phyloP scores from a whole-genome alignment of 345 rosid species.

The Stellera chamaejasme region DNA sequence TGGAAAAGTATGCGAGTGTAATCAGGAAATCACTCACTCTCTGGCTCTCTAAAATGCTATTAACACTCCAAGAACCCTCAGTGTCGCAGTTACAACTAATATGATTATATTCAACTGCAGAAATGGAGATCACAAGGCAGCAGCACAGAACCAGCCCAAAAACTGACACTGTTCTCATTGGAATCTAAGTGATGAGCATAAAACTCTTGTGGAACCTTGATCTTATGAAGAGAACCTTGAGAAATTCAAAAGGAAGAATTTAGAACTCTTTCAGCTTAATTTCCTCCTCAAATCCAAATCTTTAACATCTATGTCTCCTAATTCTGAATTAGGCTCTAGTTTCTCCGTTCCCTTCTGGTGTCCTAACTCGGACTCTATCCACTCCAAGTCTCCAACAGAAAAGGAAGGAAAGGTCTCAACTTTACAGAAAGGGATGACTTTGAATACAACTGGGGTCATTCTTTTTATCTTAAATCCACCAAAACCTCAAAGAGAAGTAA shows the following conservation, averaged over 20 bases:
- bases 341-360: no score
- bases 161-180: no score
- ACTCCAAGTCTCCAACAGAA: neutral
- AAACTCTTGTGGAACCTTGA: no score
- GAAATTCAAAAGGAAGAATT: no score
- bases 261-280: no score
- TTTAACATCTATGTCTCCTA: no score
- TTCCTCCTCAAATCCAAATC: no score
- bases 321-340: no score
- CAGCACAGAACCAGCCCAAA: constrained; percentile 20
- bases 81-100: constrained; percentile 75
- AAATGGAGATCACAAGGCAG: constrained; percentile 27
- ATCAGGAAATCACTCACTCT: constrained; percentile 88
- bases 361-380: no score
- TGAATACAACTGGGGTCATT: neutral
- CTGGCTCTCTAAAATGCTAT: constrained; percentile 66
- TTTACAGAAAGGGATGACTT: neutral
- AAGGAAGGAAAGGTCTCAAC: neutral
- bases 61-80: constrained; percentile 62
- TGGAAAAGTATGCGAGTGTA: constrained; percentile 87
- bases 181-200: no score
- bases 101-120: constrained; percentile 45
- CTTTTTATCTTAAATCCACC: neutral
- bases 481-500: neutral
- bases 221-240: no score